phyloP scores from a whole-genome alignment of 371 early-diverging fungal species.

The Apophysomyces elegans region DNA sequence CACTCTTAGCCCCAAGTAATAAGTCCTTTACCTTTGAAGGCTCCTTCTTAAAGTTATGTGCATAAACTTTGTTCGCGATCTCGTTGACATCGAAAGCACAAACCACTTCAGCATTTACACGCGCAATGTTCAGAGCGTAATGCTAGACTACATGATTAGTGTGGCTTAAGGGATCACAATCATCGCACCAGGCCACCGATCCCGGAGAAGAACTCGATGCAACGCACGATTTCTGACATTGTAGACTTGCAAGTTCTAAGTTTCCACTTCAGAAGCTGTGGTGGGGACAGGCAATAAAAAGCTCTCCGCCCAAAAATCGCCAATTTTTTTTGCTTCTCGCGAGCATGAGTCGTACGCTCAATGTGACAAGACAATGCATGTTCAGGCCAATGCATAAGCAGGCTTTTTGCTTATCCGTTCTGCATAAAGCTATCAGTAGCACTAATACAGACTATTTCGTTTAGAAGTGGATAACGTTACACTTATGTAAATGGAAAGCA shows the following conservation, averaged over 20 bases:
- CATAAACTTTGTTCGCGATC: slow-evolving; percentile 73
- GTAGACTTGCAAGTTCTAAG: neutral
- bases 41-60: slow-evolving; percentile 60
- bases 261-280: neutral
- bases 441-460: too few relatives aligned
- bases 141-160: slow-evolving; percentile 40
- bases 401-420: too few relatives aligned
- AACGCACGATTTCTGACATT: slow-evolving; percentile 40
- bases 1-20: neutral
- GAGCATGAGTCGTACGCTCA: too few relatives aligned
- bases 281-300: neutral
- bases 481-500: too few relatives aligned
- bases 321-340: too few relatives aligned
- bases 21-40: slow-evolving; percentile 54
- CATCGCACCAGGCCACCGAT: slow-evolving; percentile 70
- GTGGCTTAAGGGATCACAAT: neutral
- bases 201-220: slow-evolving; percentile 79
- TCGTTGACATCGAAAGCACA: slow-evolving; percentile 75
- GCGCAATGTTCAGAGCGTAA: slow-evolving; percentile 64
- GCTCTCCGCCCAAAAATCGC: neutral
- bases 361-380: too few relatives aligned
- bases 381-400: too few relatives aligned
- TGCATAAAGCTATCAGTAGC: too few relatives aligned
- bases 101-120: slow-evolving; percentile 52
- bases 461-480: too few relatives aligned